Evolutionary conservation across 2,329 filamentous ascomycete species (phyloP).

Genomic region (Scopulariopsis brevicaulis): DNA sequence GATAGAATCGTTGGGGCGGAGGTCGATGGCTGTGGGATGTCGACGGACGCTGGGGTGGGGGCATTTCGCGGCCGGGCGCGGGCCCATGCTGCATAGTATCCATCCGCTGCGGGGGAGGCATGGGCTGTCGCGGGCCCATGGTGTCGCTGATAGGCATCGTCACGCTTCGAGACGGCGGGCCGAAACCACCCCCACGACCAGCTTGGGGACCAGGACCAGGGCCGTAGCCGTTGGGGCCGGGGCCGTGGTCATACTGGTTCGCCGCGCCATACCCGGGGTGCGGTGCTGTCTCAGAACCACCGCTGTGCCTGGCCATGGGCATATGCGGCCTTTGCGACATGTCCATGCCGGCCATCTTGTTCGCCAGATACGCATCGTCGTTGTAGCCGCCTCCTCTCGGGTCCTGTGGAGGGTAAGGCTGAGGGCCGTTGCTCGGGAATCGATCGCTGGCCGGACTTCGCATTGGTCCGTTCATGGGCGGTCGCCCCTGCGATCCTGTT

Average conservation of each 20-base stretch:
- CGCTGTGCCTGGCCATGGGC: slow-evolving; percentile 9
- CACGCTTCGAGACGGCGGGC: slow-evolving; percentile 44
- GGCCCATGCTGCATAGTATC: slow-evolving; percentile 1
- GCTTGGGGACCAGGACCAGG: neutral
- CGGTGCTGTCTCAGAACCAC: slow-evolving; percentile 7
- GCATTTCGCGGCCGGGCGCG: slow-evolving; percentile 5
- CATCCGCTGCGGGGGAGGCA: slow-evolving; percentile 13
- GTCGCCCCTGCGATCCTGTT: slow-evolving; percentile 13
- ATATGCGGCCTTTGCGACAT: slow-evolving; percentile 17
- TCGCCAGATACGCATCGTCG: slow-evolving; percentile 27
- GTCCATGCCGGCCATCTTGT: slow-evolving; percentile 28
- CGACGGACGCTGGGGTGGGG: slow-evolving; percentile 35
- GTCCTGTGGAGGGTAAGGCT: slow-evolving; percentile 26
- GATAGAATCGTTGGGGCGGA: slow-evolving; percentile 41
- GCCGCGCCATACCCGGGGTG: neutral
- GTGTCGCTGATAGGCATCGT: slow-evolving; percentile 45
- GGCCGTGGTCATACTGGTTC: slow-evolving; percentile 12
- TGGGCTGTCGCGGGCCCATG: slow-evolving; percentile 19
- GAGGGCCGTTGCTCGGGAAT: slow-evolving; percentile 18
- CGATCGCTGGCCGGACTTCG: slow-evolving; percentile 15
- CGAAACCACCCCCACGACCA: slow-evolving; percentile 24
- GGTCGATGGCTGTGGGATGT: slow-evolving; percentile 41
- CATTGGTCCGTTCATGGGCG: slow-evolving; percentile 12
- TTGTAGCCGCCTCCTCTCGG: slow-evolving; percentile 23
- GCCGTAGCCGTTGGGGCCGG: neutral